These are phyloP conservation scores for Tuber indicum DNA, from an alignment of 495 filamentous ascomycete genomes.

Conservation along the genomic window DNA sequence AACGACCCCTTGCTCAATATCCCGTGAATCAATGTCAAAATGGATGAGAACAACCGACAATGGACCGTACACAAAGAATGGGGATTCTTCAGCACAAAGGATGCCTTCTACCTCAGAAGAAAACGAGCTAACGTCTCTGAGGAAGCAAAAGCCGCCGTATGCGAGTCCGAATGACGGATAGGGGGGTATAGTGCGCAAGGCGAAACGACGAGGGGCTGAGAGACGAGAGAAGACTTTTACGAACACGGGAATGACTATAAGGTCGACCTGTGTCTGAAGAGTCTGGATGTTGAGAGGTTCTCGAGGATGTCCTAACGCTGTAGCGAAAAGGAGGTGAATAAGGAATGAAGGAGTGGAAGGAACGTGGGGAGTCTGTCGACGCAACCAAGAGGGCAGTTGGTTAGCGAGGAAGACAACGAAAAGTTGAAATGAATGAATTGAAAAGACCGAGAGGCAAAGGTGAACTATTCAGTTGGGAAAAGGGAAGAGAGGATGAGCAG, in stretches of 20 bases:
- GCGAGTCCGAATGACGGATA: constrained; percentile 32
- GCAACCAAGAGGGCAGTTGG: constrained; percentile 35
- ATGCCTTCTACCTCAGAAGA: constrained; percentile 42
- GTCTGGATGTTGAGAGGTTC: constrained; percentile 40
- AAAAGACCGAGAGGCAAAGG: constrained; percentile 38
- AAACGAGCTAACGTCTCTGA: constrained; percentile 44
- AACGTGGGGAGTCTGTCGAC: constrained; percentile 40
- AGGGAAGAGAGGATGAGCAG: constrained; percentile 24
- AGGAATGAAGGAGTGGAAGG: constrained; percentile 42
- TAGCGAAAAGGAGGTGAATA: constrained; percentile 40
- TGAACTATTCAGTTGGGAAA: constrained; percentile 35
- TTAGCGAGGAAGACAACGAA: constrained; percentile 36
- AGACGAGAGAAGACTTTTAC: constrained; percentile 32
- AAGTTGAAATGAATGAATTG: constrained; percentile 37
- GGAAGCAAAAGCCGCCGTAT: constrained; percentile 33
- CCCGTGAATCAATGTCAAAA: constrained; percentile 35
- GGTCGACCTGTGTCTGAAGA: constrained; percentile 39
- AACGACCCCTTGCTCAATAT: constrained; percentile 35
- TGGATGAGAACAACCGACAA: constrained; percentile 35
- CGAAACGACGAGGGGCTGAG: constrained; percentile 37
- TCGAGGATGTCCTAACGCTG: constrained; percentile 37
- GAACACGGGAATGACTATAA: constrained; percentile 41
- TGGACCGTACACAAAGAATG: constrained; percentile 35
- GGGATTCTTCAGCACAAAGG: constrained; percentile 38
- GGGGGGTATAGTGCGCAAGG: constrained; percentile 34